Percentiles rank a stretch among this genome's conserved stretches.
phyloP scores from a whole-genome alignment of 257 asterid species.

The Plantago major region DNA sequence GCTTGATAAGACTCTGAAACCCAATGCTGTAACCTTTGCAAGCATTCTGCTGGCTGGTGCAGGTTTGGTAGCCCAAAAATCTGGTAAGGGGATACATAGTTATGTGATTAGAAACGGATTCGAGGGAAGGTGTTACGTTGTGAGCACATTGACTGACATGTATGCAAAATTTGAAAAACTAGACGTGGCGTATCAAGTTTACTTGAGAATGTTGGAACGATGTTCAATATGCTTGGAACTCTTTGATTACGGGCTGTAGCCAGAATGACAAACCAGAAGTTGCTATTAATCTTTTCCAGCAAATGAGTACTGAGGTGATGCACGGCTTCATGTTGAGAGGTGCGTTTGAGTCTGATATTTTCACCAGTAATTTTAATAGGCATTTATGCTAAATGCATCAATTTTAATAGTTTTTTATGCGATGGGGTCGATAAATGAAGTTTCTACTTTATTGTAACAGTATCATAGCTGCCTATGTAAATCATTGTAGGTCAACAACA shows the following conservation, averaged over 20 bases:
- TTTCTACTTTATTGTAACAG: slow-evolving; percentile 97
- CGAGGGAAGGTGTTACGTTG: slow-evolving; percentile 58
- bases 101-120: slow-evolving; percentile 45
- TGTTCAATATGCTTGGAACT: slow-evolving; percentile 85
- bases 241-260: slow-evolving; percentile 63
- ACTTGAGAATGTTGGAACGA: slow-evolving; percentile 45
- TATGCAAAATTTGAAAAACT: slow-evolving; percentile 81
- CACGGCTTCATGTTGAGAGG: slow-evolving; percentile 62
- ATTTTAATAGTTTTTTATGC: slow-evolving; percentile 47
- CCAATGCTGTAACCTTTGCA: slow-evolving; percentile 81
- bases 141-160: slow-evolving; percentile 80
- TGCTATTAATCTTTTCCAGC: slow-evolving; percentile 57
- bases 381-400: slow-evolving; percentile 85
- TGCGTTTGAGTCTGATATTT: slow-evolving; percentile 43
- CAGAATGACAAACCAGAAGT: slow-evolving; percentile 70
- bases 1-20: slow-evolving; percentile 50
- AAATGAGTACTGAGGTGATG: slow-evolving; percentile 60
- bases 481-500: slow-evolving; percentile 44
- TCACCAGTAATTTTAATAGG: slow-evolving; percentile 59
- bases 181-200: slow-evolving; percentile 54
- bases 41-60: slow-evolving; percentile 88
- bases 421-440: slow-evolving; percentile 62
- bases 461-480: slow-evolving; percentile 90
- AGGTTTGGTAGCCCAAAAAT: slow-evolving; percentile 44
- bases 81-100: slow-evolving; percentile 78